Conservation (phyloP, 139 green algal species). For the Micromonas commoda region DNA sequence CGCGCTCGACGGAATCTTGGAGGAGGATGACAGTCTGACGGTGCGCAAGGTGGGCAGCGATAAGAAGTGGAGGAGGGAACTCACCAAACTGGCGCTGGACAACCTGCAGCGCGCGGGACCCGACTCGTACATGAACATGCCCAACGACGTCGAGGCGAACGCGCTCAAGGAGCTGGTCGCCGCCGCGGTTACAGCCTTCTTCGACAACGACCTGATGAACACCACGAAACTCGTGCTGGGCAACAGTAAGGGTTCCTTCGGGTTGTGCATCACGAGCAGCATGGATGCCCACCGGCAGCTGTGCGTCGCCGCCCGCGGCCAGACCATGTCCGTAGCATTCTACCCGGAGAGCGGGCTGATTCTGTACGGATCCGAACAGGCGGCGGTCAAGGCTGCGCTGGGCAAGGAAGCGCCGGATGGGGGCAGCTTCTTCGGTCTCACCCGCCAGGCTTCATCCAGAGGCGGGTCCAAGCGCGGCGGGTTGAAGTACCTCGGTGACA, state of each 20-base stretch:
- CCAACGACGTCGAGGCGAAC: background rate
- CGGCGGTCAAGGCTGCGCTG: conserved; percentile 28
- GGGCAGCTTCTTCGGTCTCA: background rate
- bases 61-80: no score
- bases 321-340: conserved; percentile 35
- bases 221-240: conserved; percentile 13
- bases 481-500: conserved; percentile 18
- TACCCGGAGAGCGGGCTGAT: conserved; percentile 32
- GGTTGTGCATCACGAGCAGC: conserved; percentile 21
- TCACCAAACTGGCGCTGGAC: no score
- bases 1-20: background rate
- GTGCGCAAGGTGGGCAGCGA: no score
- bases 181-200: conserved; percentile 22
- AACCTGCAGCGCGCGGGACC: no score
- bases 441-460: no score
- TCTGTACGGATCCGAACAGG: conserved; percentile 30
- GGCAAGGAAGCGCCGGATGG: background rate
- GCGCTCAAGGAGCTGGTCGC: conserved; percentile 5
- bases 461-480: conserved; percentile 3
- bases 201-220: conserved; percentile 30
- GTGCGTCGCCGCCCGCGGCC: conserved; percentile 28
- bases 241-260: conserved; percentile 30
- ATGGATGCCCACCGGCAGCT: conserved; percentile 28
- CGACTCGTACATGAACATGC: no score
- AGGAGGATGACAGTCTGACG: background rate